phyloP scores from a whole-genome alignment of 202 grass and related monocot genomes.

The Schoenoplectus tabernaemontani region DNA sequence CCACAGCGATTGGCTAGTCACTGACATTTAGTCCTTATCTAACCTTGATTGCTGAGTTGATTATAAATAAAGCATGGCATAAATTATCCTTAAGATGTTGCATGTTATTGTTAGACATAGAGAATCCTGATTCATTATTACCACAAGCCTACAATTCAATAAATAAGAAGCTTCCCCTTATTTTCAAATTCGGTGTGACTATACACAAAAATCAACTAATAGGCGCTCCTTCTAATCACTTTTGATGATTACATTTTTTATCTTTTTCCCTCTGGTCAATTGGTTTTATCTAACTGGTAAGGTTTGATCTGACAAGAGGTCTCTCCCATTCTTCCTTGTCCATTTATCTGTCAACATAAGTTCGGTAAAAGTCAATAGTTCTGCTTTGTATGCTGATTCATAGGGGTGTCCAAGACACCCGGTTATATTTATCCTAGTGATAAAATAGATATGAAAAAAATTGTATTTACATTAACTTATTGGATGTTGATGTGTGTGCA shows the following conservation, averaged over 20 bases:
- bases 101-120: neutral
- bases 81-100: neutral
- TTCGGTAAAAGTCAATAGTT: constrained; percentile 7
- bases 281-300: neutral
- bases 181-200: neutral
- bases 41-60: neutral
- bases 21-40: neutral
- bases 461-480: no score
- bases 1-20: neutral
- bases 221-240: no score
- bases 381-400: neutral
- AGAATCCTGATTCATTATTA: neutral
- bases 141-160: neutral
- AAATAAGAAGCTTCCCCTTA: neutral
- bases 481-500: no score
- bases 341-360: constrained; percentile 1
- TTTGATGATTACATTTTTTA: neutral
- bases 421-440: no score
- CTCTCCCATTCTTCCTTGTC: neutral
- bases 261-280: neutral
- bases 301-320: neutral
- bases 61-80: neutral
- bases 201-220: neutral
- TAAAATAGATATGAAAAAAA: no score
- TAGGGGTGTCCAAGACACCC: no score